Evolutionary conservation across 148 eudicot species (phyloP), one percentile per base, ranked within the genome.

Genomic region (Fallopia convolvulus): DNA sequence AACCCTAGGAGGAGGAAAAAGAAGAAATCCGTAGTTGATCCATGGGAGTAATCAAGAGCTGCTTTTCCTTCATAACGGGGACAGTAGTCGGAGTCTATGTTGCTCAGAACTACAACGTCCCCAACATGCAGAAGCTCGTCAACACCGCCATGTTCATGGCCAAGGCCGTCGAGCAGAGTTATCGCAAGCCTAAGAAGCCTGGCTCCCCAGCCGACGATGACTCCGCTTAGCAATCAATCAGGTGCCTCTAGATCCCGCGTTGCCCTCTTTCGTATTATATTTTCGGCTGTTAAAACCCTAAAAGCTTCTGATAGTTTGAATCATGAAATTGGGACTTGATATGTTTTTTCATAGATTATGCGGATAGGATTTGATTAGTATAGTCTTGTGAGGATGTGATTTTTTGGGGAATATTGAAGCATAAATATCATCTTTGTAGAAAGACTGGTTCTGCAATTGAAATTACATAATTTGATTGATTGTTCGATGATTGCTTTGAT

Each of bases 81-180:
- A 86, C 90, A 2, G 76, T 77, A 2, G 84, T 81, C 41, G 92
- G 96, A 1, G 80, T 91, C 17, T 89, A 91, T 72, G 81, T 91
- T 15, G 92, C 96, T 23, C 96, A 91, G 79, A 91, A 91, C 77
- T 91, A 91, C 88, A 81, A 84, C 78, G 88, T 88, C 18, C 87
- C 87, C 42, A 87, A 83, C 74, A 83, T 86, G 21, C 84, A 83
- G 50, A 88, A 84, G 70, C 83, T 87, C 46, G 88, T 78, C 66
- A 75, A 83, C 30, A 77, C 85, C 40, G 79, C 75, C 30, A 11
- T 87, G 44, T 83, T 83, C 83, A 82, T 79, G 63, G 86, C 89
- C 40, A 84, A 84, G 40, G 71, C 77, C 17, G 65, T 83, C 47
- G 89, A 88, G 77, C 79, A 88, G 48, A 83, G 74, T 75, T 88